Base-by-base conservation (phyloP, 352 stramenopile species). In the Halophytophthora batemanensis region DNA sequence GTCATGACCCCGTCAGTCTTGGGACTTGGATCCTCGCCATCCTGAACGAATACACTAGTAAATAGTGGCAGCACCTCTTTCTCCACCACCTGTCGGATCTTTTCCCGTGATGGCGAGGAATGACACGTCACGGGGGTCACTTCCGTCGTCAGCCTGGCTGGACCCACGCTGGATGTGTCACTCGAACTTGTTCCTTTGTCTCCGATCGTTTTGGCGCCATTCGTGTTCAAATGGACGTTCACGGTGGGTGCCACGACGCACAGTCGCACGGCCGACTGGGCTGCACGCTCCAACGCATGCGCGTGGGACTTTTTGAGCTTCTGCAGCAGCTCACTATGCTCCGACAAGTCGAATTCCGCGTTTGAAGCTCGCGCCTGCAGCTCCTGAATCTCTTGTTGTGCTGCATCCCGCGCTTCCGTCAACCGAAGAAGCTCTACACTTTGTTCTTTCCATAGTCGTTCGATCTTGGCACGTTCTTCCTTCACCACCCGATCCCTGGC, bases 181-280 rank as follows among this genome's bases (percentile, higher is more conserved):
- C 18, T 29, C 6, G 44, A 44, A 10, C 14, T 8, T 15, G 8
- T 25, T 15, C 29, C 35, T 11, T 28, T 36, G 13, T 53, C 56
- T 21, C 0, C 61, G 40, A 0, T 36, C 13, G 25, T 61, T 39
- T 49, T 54, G 12, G 68, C 50, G 17, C 60, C 21, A 6, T 57
- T 67, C 25, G 74, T 65, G 15, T 66, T 77, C 31, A 93, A 49
- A 45, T 92, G 79, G 13, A 92, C 81, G 39, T 92, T 92, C 6
- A 92, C 81, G 0, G 81, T 93, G 3, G 81, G 83, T n/a, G 83
- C 81, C 13, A 93, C 79, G 1, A 92, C 74, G 28, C 81, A 93
- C 3, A 93, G 60, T 1, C 83, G 74, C 17, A 93, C 69, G 12
- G 71, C 50, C 0, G 69, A 75, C 13, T 84, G 66, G 15, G 84